Base-by-base conservation (phyloP, 257 asterid genomes). In the Solanum piurae region DNA sequence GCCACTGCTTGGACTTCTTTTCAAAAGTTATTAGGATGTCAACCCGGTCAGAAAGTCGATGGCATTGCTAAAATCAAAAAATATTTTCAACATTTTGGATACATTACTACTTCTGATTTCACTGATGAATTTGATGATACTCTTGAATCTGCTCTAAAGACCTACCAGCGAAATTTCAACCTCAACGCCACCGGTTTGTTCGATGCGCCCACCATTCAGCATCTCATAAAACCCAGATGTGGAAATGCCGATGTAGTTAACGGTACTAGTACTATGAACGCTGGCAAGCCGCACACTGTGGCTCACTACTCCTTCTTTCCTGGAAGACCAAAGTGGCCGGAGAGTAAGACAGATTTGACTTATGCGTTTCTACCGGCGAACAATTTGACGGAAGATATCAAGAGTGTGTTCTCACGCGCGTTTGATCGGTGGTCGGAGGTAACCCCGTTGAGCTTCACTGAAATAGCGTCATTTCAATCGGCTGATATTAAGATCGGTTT, bases 351-450 rank as follows among this genome's bases (percentile, higher is more conserved):
- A 2, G 89, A 84, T 85, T 90, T 96, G n/a, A 91, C 94, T 9
- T 95, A 95, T 89, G 97, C 97, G 21, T 96, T 95, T 83, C 8
- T 2, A 25, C 95, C 93, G 62, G 93, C 69, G 29, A 94, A 93
- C 74, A 90, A 83, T 88, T 86, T 95, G 62, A n/a, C 93, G 16
- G 91, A 58, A 0, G 33, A 4, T 1, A 94, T 92, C 0, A 84
- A 85, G 37, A 75, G 86, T 58, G 91, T 93, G 88, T 95, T 95
- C 89, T 72, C 93, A 12, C 92, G 91, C 37, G 99, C 99, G 4
- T 96, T 96, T 84, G 94, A 92, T 27, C 89, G 98, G 88, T 95
- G 99, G 98, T 94, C 99, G 87, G 98, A 93, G 91, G 98, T 96
- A 8, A 94, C 94, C 44, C 92, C 95, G 88, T 29, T 96, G 86